Evolutionary conservation across 164 flowering plant species (phyloP), one percentile per base, ranked within the genome.

Genomic region (Vitis rupestris): DNA sequence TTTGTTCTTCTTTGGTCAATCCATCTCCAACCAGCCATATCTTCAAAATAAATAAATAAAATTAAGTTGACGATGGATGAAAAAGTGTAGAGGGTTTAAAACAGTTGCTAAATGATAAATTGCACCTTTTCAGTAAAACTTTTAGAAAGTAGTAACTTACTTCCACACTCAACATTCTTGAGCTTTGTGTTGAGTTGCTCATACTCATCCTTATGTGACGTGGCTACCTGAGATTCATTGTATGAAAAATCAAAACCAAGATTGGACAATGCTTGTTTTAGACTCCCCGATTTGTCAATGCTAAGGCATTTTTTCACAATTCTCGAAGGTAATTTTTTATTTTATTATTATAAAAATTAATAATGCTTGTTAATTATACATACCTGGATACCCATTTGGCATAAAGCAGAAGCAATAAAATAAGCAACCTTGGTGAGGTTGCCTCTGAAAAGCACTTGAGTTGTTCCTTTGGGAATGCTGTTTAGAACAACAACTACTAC

Each of bases 11-110:
- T 13, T 77, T 74, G 13, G 71, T 75, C 65, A 83, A 11, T 70
- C 82, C 87, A 68, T 77, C 84, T 63, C 85, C 87, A 50, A 87
- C 88, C 62, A 87, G 52, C 90, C 90, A 87, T 17, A 79, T 70
- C 87, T 83, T 67, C 64, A 72, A 27, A 44, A 4, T n/a, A 58
- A 58, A 15, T 12, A 23, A 51, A 55, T n/a, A 4, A 19, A 54
- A 13, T 7, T 6, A 31, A 31, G 44, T 31, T 31, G 0, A 31
- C 4, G 44, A 31, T 31, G 44, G 44, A 31, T 31, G 0, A 31
- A 31, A 31, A 23, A 1, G 27, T 23, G 27, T 23, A 23, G 27
- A 23, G 1, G 27, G 27, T 23, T 23, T 23, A 23, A 23, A 23
- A 23, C 1, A 23, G 16, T 31, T 58, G 10, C 27, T 1, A 1